phyloP scores from a whole-genome alignment of 2,329 filamentous ascomycete genomes.

The Delphinella strobiligena region DNA sequence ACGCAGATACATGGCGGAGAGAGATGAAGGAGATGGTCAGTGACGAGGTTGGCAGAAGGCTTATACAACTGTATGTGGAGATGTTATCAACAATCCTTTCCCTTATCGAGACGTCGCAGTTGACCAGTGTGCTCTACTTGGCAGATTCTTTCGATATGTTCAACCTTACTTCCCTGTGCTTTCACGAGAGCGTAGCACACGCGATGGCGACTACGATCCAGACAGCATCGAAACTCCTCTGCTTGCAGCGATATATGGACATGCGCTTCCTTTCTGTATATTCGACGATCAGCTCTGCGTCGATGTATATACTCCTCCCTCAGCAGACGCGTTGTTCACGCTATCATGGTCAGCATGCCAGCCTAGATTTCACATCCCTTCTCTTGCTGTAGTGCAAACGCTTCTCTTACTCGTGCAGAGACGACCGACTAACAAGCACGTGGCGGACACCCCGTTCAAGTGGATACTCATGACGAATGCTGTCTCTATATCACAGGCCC shows the following conservation, averaged over 20 bases:
- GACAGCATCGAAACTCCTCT: conserved; percentile 25
- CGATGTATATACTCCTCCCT: conserved; percentile 21
- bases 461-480: conserved; percentile 21
- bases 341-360: conserved; percentile 20
- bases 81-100: not conserved
- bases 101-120: not conserved
- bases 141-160: conserved; percentile 28
- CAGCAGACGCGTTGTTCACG: conserved; percentile 20
- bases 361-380: conserved; percentile 19
- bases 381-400: conserved; percentile 19
- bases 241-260: conserved; percentile 31
- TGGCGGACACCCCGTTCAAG: conserved; percentile 22
- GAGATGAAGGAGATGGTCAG: conserved; percentile 21
- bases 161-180: conserved; percentile 34
- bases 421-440: conserved; percentile 20
- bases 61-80: conserved; percentile 23
- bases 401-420: conserved; percentile 21
- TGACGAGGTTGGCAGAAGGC: conserved; percentile 22
- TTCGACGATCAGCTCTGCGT: conserved; percentile 30
- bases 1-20: conserved; percentile 15
- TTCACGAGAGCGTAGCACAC: conserved; percentile 23
- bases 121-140: not conserved
- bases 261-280: conserved; percentile 31
- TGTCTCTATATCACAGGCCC: conserved; percentile 45
- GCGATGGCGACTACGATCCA: conserved; percentile 18